Evolutionary conservation across 129 eudicot species (phyloP).

Genomic region (Centrapalus pauciflorus): DNA sequence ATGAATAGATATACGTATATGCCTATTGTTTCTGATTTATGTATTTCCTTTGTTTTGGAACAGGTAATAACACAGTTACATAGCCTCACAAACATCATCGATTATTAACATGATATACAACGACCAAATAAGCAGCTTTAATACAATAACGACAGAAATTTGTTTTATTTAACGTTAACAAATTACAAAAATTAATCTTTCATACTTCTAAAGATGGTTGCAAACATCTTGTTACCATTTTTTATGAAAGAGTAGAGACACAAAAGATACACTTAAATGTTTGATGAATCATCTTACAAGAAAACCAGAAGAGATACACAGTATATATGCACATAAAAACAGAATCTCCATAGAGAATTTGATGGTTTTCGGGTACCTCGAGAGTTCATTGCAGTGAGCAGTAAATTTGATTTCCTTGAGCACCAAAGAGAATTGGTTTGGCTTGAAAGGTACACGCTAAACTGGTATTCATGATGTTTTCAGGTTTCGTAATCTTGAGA

Average conservation of each 20-base stretch:
- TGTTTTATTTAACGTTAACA: no score
- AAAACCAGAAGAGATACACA: not conserved
- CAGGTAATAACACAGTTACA: no score
- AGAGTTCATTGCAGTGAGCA: no score
- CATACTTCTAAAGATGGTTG: not conserved
- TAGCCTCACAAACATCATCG: no score
- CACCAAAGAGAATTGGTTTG: not conserved
- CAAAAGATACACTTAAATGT: not conserved
- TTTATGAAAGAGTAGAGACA: not conserved
- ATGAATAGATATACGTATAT: no score
- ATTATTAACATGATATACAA: no score
- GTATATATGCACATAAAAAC: constrained; percentile 6
- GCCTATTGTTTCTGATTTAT: no score
- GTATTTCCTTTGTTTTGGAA: no score
- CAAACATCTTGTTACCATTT: constrained; percentile 6
- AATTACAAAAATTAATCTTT: not conserved
- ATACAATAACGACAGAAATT: not conserved
- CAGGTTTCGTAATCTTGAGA: constrained; percentile 51
- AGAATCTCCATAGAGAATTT: not conserved
- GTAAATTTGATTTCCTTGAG: not conserved
- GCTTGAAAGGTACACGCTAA: not conserved
- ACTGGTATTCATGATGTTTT: constrained; percentile 26
- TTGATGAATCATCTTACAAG: not conserved
- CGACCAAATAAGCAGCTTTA: not conserved
- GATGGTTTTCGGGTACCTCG: not conserved